Evolutionary conservation across 768 basidiomycete species (phyloP), one percentile per base, ranked within the genome.

Genomic region (Royoungia palumana): DNA sequence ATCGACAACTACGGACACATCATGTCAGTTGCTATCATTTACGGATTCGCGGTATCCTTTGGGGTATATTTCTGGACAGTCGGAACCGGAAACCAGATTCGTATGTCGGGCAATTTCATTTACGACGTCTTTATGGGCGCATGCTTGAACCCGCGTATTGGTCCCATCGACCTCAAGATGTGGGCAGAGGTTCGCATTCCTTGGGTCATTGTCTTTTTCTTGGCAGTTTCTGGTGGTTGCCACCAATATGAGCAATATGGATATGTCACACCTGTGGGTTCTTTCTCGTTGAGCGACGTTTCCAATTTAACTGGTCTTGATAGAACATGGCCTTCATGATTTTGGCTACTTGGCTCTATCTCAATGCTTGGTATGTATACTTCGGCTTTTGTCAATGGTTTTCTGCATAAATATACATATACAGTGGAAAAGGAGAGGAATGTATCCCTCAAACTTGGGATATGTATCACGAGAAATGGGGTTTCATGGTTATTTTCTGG

Each of bases 401-500:
- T 21, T 14, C 3, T 56, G 8, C 30, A 50, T 47, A 47, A 46
- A 51, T 25, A 13, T 5, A 25, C 5, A 13, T 47, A 28, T 35
- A 28, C 48, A 89, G 88, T 62, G 89, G 80, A 51, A 96, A 96
- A 67, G 94, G 88, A 35, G 94, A 95, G 61, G 93, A 95, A 62
- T 93, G 89, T 60, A 93, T 94, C 53, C 91, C 92, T 6, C 91
- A 95, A 68, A 94, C 93, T 2, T 98, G 96, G 95, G 96, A 97
- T 61, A 99, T 99, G 92, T 96, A 85, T 75, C 91, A 95, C 60
- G 95, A 99, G 65, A 99, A 99, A 79, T 91, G 89, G 89, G 90
- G 94, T 25, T 97, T 94, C 77, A 87, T 97, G 81, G 86, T 97
- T 55, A 96, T 96, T 64, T 97, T 97, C 75, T 96, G 94, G 94